Evolutionary conservation across 1,139 yeast genomes (phyloP).

Genomic region (Neolecta irregularis): DNA sequence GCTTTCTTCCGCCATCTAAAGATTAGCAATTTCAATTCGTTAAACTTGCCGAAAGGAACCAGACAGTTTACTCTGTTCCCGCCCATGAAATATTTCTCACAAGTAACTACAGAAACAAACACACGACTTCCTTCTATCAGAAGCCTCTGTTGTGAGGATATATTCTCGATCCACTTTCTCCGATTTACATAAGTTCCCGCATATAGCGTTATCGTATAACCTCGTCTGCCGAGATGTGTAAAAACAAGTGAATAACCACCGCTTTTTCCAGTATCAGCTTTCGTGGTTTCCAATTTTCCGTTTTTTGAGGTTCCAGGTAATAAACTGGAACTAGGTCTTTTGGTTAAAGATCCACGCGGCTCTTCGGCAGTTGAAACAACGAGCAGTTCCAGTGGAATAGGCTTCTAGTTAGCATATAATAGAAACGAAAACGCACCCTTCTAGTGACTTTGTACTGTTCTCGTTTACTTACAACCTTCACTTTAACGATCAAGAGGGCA

Average conservation of each 20-base stretch:
- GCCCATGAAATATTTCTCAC: slow-evolving; percentile 53
- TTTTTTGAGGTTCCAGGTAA: slow-evolving; percentile 22
- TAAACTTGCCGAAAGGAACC: slow-evolving; percentile 36
- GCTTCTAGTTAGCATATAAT: slow-evolving; percentile 23
- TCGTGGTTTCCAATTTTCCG: no score
- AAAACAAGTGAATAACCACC: slow-evolving; percentile 32
- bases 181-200: slow-evolving; percentile 56
- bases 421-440: slow-evolving; percentile 23
- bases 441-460: slow-evolving; percentile 87
- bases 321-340: slow-evolving; percentile 30
- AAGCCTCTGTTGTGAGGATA: slow-evolving; percentile 62
- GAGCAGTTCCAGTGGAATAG: slow-evolving; percentile 75
- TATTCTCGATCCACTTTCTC: slow-evolving; percentile 64
- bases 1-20: slow-evolving; percentile 73
- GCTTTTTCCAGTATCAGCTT: slow-evolving; percentile 12
- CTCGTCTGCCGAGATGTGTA: slow-evolving; percentile 44
- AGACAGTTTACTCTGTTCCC: slow-evolving; percentile 80
- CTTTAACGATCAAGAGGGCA: slow-evolving; percentile 69
- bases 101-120: slow-evolving; percentile 59
- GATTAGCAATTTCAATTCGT: background rate
- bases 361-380: slow-evolving; percentile 23
- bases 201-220: slow-evolving; percentile 52
- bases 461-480: slow-evolving; percentile 73
- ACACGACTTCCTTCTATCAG: slow-evolving; percentile 61
- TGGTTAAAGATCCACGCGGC: slow-evolving; percentile 24